These are phyloP conservation scores for Coix lacrymajobi DNA, from an alignment of 176 grass and related monocot genomes.

Conservation along the genomic window DNA sequence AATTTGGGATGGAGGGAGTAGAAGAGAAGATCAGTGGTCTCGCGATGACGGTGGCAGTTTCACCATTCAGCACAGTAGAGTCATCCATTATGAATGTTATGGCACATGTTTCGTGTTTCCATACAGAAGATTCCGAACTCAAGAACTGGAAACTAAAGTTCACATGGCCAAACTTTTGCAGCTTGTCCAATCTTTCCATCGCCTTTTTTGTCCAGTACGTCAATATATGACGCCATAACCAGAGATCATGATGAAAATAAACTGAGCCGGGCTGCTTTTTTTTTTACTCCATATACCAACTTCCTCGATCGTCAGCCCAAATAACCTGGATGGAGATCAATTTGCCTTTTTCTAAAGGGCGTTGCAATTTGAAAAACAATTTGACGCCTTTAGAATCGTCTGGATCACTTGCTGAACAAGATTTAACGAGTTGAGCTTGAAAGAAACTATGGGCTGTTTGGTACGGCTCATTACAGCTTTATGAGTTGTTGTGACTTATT, in stretches of 20 bases:
- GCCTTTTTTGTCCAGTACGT: neutral
- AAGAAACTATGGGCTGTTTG: no score
- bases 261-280: neutral
- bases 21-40: neutral
- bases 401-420: neutral
- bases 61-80: neutral
- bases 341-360: neutral
- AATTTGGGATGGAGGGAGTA: no score
- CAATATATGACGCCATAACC: neutral
- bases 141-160: neutral
- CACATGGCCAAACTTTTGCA: neutral
- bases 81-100: neutral
- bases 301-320: neutral
- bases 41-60: neutral
- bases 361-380: neutral
- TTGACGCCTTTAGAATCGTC: neutral
- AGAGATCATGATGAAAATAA: neutral
- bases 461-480: no score
- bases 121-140: neutral
- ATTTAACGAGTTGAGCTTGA: neutral
- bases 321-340: neutral
- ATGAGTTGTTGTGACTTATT: no score
- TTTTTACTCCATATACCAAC: neutral
- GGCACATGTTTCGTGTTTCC: conserved; percentile 1
- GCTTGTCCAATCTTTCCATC: neutral